Base-by-base conservation (phyloP, 2,329 filamentous ascomycete genomes). In the Colletotrichum tropicicola region DNA sequence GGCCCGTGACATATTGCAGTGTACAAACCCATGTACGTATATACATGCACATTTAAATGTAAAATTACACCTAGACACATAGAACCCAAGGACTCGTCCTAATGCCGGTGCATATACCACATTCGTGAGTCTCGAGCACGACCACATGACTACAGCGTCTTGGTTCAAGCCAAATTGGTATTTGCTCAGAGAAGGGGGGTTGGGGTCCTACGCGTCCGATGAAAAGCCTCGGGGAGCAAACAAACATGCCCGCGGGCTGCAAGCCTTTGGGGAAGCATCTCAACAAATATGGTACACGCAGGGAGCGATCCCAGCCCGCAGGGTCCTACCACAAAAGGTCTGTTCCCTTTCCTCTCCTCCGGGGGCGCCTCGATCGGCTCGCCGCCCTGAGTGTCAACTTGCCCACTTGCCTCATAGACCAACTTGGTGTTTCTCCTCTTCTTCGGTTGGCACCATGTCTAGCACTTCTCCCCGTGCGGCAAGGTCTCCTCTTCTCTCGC, bases 91-190 rank as follows among this genome's bases (percentile, higher is more conserved):
- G n/a, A n/a, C n/a, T n/a, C n/a, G n/a, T n/a, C n/a, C n/a, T n/a
- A n/a, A n/a, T n/a, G n/a, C n/a, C n/a, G n/a, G n/a, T n/a, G n/a
- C n/a, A n/a, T n/a, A n/a, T n/a, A n/a, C n/a, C n/a, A n/a, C n/a
- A n/a, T n/a, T n/a, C n/a, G n/a, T n/a, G n/a, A n/a, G n/a, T n/a
- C n/a, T n/a, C n/a, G n/a, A n/a, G n/a, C n/a, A n/a, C n/a, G n/a
- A n/a, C n/a, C n/a, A n/a, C n/a, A n/a, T n/a, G n/a, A n/a, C n/a
- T n/a, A n/a, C n/a, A n/a, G n/a, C n/a, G 10, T n/a, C 7, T 35
- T 61, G 57, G 45, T 56, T 62, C 44, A 56, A 62, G 59, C 58
- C 62, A 62, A 61, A 62, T 51, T 52, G 41, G 58, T 62, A 65
- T 62, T 51, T 62, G 35, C 57, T 56, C 37, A 17, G 44, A 65